These are phyloP conservation scores for Thelonectria discophora DNA, from an alignment of 2,329 filamentous ascomycete species.

Conservation along the genomic window DNA sequence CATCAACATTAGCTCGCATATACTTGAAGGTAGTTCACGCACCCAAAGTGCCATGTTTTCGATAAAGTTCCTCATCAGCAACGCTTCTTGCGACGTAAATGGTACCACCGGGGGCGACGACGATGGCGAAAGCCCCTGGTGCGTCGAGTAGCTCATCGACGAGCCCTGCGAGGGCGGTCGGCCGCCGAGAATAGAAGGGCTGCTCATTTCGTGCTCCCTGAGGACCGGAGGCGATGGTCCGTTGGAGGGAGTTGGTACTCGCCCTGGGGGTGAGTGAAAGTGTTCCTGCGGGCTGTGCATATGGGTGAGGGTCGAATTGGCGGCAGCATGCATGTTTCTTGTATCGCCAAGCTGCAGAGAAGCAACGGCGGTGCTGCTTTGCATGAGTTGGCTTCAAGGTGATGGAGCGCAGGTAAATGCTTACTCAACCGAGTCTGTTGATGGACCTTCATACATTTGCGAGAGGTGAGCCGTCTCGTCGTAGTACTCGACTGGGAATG, in stretches of 20 bases:
- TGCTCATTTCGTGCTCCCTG: slow-evolving; percentile 3
- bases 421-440: slow-evolving; percentile 4
- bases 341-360: slow-evolving; percentile 5
- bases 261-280: slow-evolving; percentile 4
- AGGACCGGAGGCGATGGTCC: neutral
- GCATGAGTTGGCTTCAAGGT: neutral
- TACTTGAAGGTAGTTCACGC: too few species aligned
- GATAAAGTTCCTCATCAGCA: slow-evolving; percentile 27
- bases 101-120: slow-evolving; percentile 14
- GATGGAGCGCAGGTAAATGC: neutral
- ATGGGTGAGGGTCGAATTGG: neutral
- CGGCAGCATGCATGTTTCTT: neutral
- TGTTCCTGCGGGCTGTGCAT: slow-evolving; percentile 7
- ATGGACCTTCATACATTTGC: slow-evolving; percentile 11
- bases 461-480: slow-evolving; percentile 23
- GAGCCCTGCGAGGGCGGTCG: slow-evolving; percentile 20
- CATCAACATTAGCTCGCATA: too few species aligned
- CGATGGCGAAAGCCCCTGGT: slow-evolving; percentile 18
- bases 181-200: slow-evolving; percentile 10
- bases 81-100: slow-evolving; percentile 21
- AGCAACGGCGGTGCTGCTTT: neutral
- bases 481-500: slow-evolving; percentile 20
- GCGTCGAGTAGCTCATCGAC: slow-evolving; percentile 17
- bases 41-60: slow-evolving; percentile 29
- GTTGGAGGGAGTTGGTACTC: slow-evolving; percentile 2